Conservation (phyloP, 1,284 basidiomycete genomes). For the Fomitopsis palustris region DNA sequence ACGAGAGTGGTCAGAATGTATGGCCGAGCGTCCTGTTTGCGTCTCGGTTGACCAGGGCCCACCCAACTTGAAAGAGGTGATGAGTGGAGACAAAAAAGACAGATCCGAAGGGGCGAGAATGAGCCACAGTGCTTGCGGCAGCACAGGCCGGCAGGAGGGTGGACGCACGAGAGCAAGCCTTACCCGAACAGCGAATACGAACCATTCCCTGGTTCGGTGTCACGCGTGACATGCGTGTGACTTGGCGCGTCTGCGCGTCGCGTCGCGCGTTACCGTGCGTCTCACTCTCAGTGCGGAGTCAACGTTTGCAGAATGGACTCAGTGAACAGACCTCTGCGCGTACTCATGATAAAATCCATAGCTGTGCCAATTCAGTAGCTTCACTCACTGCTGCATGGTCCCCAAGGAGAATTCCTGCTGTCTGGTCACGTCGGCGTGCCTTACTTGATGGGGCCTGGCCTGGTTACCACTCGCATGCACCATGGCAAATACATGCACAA, state of each 20-base stretch:
- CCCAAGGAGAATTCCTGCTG: too few species aligned
- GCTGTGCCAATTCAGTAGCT: too few species aligned
- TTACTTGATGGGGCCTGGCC: too few species aligned
- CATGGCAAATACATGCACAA: too few species aligned
- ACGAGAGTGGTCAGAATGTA: not conserved
- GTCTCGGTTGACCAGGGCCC: not conserved
- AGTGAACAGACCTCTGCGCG: too few species aligned
- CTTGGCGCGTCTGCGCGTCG: not conserved
- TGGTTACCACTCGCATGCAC: too few species aligned
- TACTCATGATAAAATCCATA: too few species aligned
- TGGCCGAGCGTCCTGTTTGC: not conserved
- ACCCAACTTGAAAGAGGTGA: not conserved
- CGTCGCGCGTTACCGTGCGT: not conserved
- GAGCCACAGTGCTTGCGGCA: not conserved
- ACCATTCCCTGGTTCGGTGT: not conserved
- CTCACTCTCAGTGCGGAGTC: too few species aligned
- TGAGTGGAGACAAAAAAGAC: not conserved
- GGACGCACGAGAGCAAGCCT: not conserved
- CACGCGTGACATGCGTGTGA: constrained; percentile 1
- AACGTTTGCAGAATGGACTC: too few species aligned
- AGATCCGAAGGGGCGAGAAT: not conserved
- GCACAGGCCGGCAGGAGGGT: not conserved
- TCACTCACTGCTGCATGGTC: too few species aligned
- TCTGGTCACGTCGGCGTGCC: too few species aligned
- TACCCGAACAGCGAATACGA: constrained; percentile 1